Evolutionary conservation across 345 rosid genomes (phyloP).

Genomic region (Euphorbia lathyris): DNA sequence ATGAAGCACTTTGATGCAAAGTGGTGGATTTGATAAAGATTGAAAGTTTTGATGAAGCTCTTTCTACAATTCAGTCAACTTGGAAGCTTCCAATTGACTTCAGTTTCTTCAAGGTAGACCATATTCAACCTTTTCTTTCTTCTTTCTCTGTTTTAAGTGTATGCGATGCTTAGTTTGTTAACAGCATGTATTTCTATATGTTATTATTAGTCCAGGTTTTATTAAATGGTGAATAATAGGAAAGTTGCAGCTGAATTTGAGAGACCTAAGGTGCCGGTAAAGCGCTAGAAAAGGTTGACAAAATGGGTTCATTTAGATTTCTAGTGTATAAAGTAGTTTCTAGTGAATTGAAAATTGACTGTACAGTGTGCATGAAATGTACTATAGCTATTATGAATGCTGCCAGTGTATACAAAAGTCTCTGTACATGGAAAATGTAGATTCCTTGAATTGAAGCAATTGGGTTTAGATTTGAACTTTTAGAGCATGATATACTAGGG

Average conservation of each 20-base stretch:
- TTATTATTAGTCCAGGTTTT: not conserved
- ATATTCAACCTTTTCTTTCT: not conserved
- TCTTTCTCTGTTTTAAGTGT: not conserved
- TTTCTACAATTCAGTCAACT: slow-evolving; percentile 51
- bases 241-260: not conserved
- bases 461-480: too few species aligned
- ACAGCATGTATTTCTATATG: not conserved
- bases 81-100: slow-evolving; percentile 50
- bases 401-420: too few species aligned
- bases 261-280: too few species aligned
- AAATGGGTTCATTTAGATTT: too few species aligned
- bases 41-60: slow-evolving; percentile 67
- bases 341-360: too few species aligned
- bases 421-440: too few species aligned
- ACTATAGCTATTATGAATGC: too few species aligned
- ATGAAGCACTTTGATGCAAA: slow-evolving; percentile 84
- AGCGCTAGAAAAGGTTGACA: too few species aligned
- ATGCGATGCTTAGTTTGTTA: not conserved
- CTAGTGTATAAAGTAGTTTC: too few species aligned
- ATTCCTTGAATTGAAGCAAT: too few species aligned
- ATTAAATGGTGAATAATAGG: not conserved
- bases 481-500: too few species aligned
- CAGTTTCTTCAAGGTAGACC: slow-evolving; percentile 56
- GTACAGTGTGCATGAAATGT: too few species aligned
- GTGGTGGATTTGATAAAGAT: slow-evolving; percentile 69